Evolutionary conservation across 495 filamentous ascomycete genomes (phyloP).

Genomic region (Penicillium mononematosum): DNA sequence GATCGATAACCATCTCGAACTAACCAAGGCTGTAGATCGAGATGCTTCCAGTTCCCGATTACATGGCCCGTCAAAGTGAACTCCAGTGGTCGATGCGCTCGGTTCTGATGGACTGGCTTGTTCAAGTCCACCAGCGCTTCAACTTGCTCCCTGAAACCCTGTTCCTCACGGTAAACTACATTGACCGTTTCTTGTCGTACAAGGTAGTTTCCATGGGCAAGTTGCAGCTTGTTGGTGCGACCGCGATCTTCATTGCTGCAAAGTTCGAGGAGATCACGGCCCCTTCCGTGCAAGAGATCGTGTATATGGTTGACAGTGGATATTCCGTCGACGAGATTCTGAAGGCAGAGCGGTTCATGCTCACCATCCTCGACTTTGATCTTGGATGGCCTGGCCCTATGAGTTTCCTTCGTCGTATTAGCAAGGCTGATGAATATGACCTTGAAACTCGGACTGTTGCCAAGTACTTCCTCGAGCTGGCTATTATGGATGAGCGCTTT

Average conservation of each 20-base stretch:
- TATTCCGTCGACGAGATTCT: constrained; percentile 89
- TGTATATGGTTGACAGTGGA: constrained; percentile 95
- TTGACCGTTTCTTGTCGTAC: constrained; percentile 92
- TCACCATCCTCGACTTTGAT: constrained; percentile 90
- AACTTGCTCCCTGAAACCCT: constrained; percentile 88
- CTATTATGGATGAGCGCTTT: constrained; percentile 97
- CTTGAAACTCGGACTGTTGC: constrained; percentile 91
- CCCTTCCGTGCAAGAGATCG: constrained; percentile 89
- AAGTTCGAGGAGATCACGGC: constrained; percentile 99
- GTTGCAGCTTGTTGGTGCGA: constrained; percentile 93
- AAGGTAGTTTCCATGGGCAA: constrained; percentile 95
- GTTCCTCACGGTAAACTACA: constrained; percentile 90
- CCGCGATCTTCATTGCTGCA: constrained; percentile 91
- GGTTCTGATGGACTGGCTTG: constrained; percentile 96
- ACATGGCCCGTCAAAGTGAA: constrained; percentile 96
- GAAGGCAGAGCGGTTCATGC: constrained; percentile 97
- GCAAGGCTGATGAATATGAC: constrained; percentile 98
- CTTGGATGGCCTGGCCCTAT: constrained; percentile 97
- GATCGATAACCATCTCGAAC: constrained; percentile 1
- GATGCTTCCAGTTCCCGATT: constrained; percentile 82
- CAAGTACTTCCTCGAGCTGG: constrained; percentile 96
- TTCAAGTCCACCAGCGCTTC: constrained; percentile 94
- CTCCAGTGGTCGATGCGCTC: constrained; percentile 99
- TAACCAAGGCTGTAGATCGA: constrained; percentile 53
- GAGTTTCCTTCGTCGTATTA: constrained; percentile 94